phyloP scores from a whole-genome alignment of 495 filamentous ascomycete species.

The Aspergillus taichungensis region DNA sequence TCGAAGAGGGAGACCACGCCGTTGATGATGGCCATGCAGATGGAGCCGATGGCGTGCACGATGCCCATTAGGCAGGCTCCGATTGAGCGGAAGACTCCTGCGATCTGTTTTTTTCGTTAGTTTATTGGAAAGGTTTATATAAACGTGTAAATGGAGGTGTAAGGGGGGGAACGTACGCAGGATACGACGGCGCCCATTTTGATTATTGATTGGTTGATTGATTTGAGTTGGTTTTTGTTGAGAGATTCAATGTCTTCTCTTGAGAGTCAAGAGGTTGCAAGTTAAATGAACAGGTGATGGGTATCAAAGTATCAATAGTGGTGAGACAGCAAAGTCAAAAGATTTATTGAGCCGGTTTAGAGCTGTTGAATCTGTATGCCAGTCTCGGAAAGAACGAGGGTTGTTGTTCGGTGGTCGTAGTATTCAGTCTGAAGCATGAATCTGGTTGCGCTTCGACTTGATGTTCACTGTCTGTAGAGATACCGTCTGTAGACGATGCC shows the following conservation, averaged over 20 bases:
- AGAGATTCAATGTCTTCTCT: too few relatives aligned
- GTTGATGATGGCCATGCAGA: constrained; percentile 71
- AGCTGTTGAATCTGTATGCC: neutral
- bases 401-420: too few relatives aligned
- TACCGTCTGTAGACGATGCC: neutral
- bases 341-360: too few relatives aligned
- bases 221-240: constrained; percentile 6
- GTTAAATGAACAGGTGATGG: too few relatives aligned
- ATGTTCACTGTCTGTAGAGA: too few relatives aligned
- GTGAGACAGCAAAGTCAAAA: neutral
- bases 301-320: too few relatives aligned
- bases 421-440: too few relatives aligned
- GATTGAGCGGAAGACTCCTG: constrained; percentile 72
- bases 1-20: constrained; percentile 72
- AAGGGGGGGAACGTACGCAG: constrained; percentile 60
- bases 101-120: constrained; percentile 50
- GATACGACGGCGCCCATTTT: constrained; percentile 94
- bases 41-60: constrained; percentile 67
- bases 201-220: constrained; percentile 12
- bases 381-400: too few relatives aligned
- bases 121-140: neutral
- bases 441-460: too few relatives aligned
- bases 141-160: neutral
- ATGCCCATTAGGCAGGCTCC: constrained; percentile 77
- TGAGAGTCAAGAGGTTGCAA: too few relatives aligned